These are phyloP conservation scores for Diplodia sapinea DNA, from an alignment of 2,329 filamentous ascomycete genomes.

Conservation along the genomic window DNA sequence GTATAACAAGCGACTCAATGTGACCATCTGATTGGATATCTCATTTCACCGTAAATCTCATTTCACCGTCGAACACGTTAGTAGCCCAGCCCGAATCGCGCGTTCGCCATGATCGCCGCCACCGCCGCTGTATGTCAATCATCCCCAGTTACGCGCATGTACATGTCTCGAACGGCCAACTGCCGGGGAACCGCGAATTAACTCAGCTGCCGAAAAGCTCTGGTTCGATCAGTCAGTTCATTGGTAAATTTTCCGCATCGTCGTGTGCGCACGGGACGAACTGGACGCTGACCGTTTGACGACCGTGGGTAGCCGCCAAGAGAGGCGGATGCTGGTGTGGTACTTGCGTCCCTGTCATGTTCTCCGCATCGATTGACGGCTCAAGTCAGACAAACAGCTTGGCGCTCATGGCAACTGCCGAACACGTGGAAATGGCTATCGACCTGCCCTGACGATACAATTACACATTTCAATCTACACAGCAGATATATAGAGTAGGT, in stretches of 20 bases:
- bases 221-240: not conserved
- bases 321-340: not conserved
- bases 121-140: not conserved
- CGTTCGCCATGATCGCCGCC: not conserved
- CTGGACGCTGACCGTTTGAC: not conserved
- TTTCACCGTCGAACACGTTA: no score
- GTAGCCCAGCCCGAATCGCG: not conserved
- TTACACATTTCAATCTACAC: not conserved
- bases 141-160: not conserved
- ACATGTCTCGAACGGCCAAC: not conserved
- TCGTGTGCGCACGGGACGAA: not conserved
- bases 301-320: not conserved
- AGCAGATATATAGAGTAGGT: not conserved
- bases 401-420: not conserved
- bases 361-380: not conserved
- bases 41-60: no score
- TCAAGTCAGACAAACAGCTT: not conserved
- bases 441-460: not conserved
- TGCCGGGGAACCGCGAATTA: not conserved
- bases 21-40: no score
- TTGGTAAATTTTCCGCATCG: not conserved
- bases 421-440: not conserved
- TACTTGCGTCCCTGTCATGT: not conserved
- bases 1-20: no score
- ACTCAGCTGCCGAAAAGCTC: not conserved